Conservation (phyloP, 2,329 filamentous ascomycete species). For the Xylaria multiplex region DNA sequence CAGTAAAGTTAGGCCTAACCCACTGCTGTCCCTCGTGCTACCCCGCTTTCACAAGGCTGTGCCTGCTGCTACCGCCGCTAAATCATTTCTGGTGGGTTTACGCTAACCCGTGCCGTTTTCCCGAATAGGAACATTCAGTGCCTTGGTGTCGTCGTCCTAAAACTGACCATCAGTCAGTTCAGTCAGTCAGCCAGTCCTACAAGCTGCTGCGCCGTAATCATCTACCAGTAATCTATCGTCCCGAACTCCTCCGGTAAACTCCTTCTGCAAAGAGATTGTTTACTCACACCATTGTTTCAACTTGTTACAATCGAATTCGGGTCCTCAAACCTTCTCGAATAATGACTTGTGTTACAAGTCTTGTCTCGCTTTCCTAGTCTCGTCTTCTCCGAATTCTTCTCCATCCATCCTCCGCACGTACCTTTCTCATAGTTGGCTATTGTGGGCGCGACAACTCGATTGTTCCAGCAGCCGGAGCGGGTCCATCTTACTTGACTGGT, state of each 20-base stretch:
- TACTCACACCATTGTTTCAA: not conserved
- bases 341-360: conserved; percentile 1
- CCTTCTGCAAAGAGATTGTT: not conserved
- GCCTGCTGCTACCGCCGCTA: not conserved
- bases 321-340: not conserved
- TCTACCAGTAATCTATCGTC: not conserved
- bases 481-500: not conserved
- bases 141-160: not conserved
- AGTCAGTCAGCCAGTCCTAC: conserved; percentile 4
- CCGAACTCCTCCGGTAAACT: not conserved
- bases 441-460: not conserved
- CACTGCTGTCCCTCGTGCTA: too few species aligned
- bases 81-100: not conserved
- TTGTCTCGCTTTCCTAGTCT: not conserved
- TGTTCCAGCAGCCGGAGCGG: not conserved
- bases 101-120: too few species aligned
- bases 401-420: not conserved
- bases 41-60: conserved; percentile 6
- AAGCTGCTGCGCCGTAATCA: conserved; percentile 28
- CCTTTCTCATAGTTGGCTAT: not conserved
- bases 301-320: not conserved
- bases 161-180: not conserved
- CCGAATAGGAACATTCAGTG: not conserved
- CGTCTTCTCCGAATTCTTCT: not conserved
- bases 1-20: too few species aligned